phyloP scores from a whole-genome alignment of 176 grass and related monocot genomes.

The Alopecurus myosuroides region DNA sequence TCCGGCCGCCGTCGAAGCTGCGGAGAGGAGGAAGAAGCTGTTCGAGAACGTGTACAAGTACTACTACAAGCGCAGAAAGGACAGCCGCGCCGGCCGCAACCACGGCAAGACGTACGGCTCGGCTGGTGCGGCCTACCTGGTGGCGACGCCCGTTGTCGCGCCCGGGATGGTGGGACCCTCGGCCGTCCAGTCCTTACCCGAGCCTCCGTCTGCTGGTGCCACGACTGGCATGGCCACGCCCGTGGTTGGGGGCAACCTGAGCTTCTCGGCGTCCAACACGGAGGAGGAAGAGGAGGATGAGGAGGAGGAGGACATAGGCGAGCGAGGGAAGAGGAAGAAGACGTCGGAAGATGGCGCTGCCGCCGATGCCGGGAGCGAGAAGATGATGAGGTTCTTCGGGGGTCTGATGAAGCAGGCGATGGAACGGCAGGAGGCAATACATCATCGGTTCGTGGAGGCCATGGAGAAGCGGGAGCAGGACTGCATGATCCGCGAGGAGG shows the following conservation, averaged over 20 bases:
- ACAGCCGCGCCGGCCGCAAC: slow-evolving; percentile 76
- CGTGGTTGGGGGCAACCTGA: slow-evolving; percentile 18
- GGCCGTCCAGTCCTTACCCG: slow-evolving; percentile 5
- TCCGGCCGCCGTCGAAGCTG: slow-evolving; percentile 34
- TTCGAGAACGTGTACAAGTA: slow-evolving; percentile 88
- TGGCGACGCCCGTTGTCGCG: not conserved
- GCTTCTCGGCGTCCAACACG: slow-evolving; percentile 74
- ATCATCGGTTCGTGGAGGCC: slow-evolving; percentile 73
- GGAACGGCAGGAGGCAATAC: slow-evolving; percentile 90
- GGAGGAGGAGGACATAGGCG: slow-evolving; percentile 40
- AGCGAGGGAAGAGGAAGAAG: slow-evolving; percentile 58
- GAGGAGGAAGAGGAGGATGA: slow-evolving; percentile 56
- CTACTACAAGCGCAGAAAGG: slow-evolving; percentile 96
- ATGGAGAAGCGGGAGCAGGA: slow-evolving; percentile 85
- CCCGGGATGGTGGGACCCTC: slow-evolving; percentile 31
- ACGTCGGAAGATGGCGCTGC: slow-evolving; percentile 7
- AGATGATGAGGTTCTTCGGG: slow-evolving; percentile 86
- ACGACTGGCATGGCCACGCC: slow-evolving; percentile 11
- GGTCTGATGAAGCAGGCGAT: slow-evolving; percentile 74
- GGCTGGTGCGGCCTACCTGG: too few species aligned
- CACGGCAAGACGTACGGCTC: slow-evolving; percentile 74
- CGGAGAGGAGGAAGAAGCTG: slow-evolving; percentile 78
- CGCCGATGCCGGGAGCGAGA: slow-evolving; percentile 13
- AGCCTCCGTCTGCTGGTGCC: not conserved
- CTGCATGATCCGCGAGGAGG: slow-evolving; percentile 85